Percentiles rank a stretch among this genome's conserved stretches.
These are phyloP conservation scores for Cyclocybe cylindracea DNA, from an alignment of 768 basidiomycete species.

Conservation along the genomic window DNA sequence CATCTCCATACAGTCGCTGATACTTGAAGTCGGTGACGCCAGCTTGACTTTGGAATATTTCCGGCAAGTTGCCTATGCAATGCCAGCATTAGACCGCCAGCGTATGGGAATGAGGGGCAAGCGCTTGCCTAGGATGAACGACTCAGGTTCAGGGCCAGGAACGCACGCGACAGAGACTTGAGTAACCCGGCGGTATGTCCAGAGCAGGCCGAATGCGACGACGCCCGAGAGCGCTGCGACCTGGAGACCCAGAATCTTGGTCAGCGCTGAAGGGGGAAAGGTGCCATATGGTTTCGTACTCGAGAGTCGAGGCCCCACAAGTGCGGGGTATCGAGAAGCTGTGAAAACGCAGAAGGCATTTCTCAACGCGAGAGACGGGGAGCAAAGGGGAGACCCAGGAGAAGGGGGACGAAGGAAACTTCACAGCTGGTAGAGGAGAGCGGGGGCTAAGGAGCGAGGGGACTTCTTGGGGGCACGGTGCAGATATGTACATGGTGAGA, in stretches of 20 bases:
- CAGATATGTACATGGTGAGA: slow-evolving; percentile 14
- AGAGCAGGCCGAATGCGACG: slow-evolving; percentile 20
- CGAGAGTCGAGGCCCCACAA: slow-evolving; percentile 1
- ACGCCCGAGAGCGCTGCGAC: slow-evolving; percentile 4
- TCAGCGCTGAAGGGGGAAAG: no score
- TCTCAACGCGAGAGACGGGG: no score
- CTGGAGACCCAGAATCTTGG: neutral
- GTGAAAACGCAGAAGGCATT: neutral
- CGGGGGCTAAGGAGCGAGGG: neutral
- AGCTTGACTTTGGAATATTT: slow-evolving; percentile 52
- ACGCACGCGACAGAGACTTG: slow-evolving; percentile 45
- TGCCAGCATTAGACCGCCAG: neutral
- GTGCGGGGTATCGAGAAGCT: neutral
- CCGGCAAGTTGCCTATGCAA: slow-evolving; percentile 45
- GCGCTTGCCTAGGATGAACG: slow-evolving; percentile 46
- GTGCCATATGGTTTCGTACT: slow-evolving; percentile 2
- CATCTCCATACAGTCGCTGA: slow-evolving; percentile 47
- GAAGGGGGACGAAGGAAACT: no score
- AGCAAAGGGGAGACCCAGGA: no score
- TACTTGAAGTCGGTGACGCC: slow-evolving; percentile 56
- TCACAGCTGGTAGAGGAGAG: no score
- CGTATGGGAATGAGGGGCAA: neutral
- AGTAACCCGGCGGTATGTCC: slow-evolving; percentile 33
- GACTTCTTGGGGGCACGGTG: slow-evolving; percentile 2
- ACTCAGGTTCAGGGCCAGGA: slow-evolving; percentile 49